Base-by-base conservation (phyloP, 164 flowering plant genomes). In the Stephania yunnanensis region DNA sequence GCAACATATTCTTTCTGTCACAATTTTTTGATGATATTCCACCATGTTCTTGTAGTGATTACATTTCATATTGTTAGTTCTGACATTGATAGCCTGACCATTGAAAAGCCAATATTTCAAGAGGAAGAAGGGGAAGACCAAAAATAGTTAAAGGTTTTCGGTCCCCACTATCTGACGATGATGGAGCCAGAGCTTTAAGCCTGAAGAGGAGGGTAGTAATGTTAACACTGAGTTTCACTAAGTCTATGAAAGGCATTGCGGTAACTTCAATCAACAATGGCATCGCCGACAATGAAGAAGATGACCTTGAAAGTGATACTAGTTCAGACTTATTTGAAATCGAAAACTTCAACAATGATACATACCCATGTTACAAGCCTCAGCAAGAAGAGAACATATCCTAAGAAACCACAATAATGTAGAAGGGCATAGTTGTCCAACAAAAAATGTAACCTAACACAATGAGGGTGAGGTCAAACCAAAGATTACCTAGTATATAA, bases 261-360 rank as follows among this genome's bases (percentile, higher is more conserved):
- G 76, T 70, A 15, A 69, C 52, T 65, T 70, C 71, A 10, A 44
- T 17, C 8, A 45, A 68, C 5, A 53, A 63, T 68, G 77, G 17
- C 31, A 45, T 67, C 6, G 3, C 22, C 22, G 61, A 66, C n/a
- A 7, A 50, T 10, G 11, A n/a, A 5, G 66, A 80, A 6, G 92
- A 89, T 10, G 42, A 36, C 42, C 42, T 78, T 0, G 87, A 77
- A 48, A 92, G 98, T 29, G 95, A 92, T 74, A 84, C 90, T 42
- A 94, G 98, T 74, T 94, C 98, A 17, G 98, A 94, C 70, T 76
- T 94, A 71, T 94, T 94, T 22, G 98, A 94, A 85, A 91, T 94
- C 30, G 87, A 86, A 65, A 87, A 89, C 79, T 69, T 92, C 17
- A 78, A 91, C 2, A 78, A 82, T 29, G 83, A 74, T 25, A 71